phyloP scores from a whole-genome alignment of 176 grass and related monocot species.

The Puya raimondii region DNA sequence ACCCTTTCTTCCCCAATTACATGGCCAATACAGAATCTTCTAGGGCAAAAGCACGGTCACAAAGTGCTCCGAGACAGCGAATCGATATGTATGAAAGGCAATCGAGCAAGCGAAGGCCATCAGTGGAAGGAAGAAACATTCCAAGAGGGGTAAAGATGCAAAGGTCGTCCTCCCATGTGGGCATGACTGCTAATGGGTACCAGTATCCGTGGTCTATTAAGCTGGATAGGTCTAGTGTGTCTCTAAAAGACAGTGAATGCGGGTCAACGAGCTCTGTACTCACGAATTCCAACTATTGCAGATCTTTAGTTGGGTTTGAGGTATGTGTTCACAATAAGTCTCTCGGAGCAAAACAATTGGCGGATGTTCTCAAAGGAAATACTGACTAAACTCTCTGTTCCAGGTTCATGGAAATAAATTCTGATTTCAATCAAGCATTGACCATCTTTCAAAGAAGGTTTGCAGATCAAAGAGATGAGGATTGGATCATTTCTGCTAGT shows the following conservation, averaged over 20 bases:
- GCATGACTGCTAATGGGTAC: conserved; percentile 27
- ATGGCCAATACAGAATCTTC: conserved; percentile 11
- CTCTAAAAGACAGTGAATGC: conserved; percentile 75
- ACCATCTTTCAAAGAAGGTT: background rate
- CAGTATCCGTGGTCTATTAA: conserved; percentile 53
- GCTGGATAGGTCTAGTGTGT: conserved; percentile 58
- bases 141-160: conserved; percentile 56
- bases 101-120: conserved; percentile 40
- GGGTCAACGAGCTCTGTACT: conserved; percentile 71
- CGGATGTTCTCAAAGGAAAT: background rate
- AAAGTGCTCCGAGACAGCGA: conserved; percentile 74
- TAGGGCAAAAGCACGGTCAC: conserved; percentile 44
- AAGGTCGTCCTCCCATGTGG: conserved; percentile 66
- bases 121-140: conserved; percentile 35
- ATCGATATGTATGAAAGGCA: conserved; percentile 52
- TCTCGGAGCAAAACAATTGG: too few species aligned
- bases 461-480: background rate
- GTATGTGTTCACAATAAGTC: conserved; percentile 10
- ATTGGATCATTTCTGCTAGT: background rate
- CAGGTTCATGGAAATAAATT: conserved; percentile 6
- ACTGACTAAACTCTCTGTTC: background rate
- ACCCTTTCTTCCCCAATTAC: conserved; percentile 21
- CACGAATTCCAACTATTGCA: conserved; percentile 46
- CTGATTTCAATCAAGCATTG: background rate
- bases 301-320: conserved; percentile 54